These are phyloP conservation scores for Neospora caninum DNA, from an alignment of 169 alveolate genomes.

Conservation along the genomic window DNA sequence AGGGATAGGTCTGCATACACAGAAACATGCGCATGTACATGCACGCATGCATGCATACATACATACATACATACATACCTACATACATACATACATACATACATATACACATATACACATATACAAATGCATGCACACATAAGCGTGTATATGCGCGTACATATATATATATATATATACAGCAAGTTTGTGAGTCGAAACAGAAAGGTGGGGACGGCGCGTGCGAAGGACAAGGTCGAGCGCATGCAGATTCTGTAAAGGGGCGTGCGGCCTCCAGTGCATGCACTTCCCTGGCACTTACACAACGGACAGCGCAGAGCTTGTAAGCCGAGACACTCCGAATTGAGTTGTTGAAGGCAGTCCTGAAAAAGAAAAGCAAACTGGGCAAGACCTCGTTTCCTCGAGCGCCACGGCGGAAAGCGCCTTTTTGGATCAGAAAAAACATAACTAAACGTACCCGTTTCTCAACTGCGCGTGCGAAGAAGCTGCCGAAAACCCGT, in stretches of 20 bases:
- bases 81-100: not conserved
- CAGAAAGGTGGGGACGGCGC: no score
- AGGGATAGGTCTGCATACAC: not conserved
- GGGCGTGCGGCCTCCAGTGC: not conserved
- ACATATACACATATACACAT: not conserved
- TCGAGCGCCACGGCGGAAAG: not conserved
- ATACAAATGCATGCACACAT: not conserved
- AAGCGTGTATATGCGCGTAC: not conserved
- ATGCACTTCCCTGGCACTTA: slow-evolving; percentile 2
- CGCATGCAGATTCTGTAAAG: no score
- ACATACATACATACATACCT: not conserved
- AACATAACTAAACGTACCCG: no score
- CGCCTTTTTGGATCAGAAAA: not conserved
- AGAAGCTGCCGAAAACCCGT: no score
- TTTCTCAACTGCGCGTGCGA: no score
- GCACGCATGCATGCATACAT: not conserved
- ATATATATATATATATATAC: not conserved
- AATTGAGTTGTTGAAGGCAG: slow-evolving; percentile 24
- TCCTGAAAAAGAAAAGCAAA: not conserved
- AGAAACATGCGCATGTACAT: not conserved
- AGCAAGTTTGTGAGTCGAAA: not conserved
- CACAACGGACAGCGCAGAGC: slow-evolving; percentile 46
- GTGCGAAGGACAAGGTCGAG: no score
- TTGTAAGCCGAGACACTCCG: slow-evolving; percentile 29
- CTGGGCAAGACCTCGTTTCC: not conserved